These are phyloP conservation scores for Delphinella strobiligena DNA, from an alignment of 2,329 filamentous ascomycete species.

Conservation along the genomic window DNA sequence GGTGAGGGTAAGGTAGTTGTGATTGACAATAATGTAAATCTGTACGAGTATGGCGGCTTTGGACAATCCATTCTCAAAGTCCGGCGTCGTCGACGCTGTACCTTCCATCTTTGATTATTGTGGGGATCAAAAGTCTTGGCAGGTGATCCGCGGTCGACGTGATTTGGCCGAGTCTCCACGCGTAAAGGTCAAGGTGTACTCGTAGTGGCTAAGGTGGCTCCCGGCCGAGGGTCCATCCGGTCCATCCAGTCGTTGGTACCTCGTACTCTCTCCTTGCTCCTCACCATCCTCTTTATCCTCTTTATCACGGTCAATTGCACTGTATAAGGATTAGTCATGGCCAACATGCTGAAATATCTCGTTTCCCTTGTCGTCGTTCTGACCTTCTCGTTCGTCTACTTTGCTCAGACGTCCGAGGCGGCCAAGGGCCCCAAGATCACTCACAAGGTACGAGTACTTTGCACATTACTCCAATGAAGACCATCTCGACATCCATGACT, in stretches of 20 bases:
- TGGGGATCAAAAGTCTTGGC: too few relatives aligned
- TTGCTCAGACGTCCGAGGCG: slow-evolving; percentile 62
- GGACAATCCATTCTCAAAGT: too few relatives aligned
- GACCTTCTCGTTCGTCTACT: slow-evolving; percentile 61
- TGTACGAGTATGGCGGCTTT: too few relatives aligned
- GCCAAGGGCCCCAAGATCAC: slow-evolving; percentile 90
- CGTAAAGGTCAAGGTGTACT: too few relatives aligned
- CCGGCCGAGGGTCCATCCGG: too few relatives aligned
- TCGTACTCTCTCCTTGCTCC: not conserved
- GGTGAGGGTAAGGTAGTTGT: not conserved
- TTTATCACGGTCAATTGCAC: slow-evolving; percentile 12
- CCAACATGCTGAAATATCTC: slow-evolving; percentile 58
- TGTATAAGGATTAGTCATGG: slow-evolving; percentile 45
- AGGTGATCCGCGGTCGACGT: too few relatives aligned
- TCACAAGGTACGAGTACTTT: slow-evolving; percentile 51
- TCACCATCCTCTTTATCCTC: slow-evolving; percentile 2
- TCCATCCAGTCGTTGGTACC: not conserved
- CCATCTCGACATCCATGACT: not conserved
- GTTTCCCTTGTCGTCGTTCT: slow-evolving; percentile 65
- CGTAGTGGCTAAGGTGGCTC: too few relatives aligned
- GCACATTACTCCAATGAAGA: too few relatives aligned
- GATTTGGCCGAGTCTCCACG: too few relatives aligned
- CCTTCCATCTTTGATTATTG: too few relatives aligned
- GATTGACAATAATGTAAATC: not conserved
- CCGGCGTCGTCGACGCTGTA: too few relatives aligned